These are phyloP conservation scores for Plectosphaerella sp. DNA, from an alignment of 2,329 filamentous ascomycete species.

Conservation along the genomic window DNA sequence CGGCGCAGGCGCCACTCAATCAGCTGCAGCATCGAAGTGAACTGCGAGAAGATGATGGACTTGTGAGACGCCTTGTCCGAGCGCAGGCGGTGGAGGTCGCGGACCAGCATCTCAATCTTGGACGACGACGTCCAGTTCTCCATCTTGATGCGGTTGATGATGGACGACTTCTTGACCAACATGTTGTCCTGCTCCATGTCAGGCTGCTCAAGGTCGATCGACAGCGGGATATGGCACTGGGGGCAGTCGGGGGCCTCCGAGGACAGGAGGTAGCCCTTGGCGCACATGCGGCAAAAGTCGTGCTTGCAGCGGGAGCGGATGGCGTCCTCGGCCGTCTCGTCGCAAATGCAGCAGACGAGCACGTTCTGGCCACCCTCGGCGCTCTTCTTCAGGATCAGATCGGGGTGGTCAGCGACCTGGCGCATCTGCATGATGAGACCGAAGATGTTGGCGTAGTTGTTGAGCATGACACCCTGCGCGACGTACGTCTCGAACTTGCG, in stretches of 20 bases:
- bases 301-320: conserved; percentile 90
- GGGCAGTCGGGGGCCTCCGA: conserved; percentile 79
- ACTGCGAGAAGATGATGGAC: conserved; percentile 96
- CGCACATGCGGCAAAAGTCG: conserved; percentile 52
- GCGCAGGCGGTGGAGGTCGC: conserved; percentile 86
- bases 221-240: conserved; percentile 82
- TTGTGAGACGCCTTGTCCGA: conserved; percentile 93
- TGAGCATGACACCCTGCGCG: conserved; percentile 85
- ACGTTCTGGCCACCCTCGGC: conserved; percentile 83
- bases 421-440: conserved; percentile 99
- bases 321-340: conserved; percentile 92
- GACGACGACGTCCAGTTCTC: conserved; percentile 97
- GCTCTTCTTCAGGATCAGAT: conserved; percentile 87
- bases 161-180: conserved; percentile 87
- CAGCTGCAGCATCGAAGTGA: conserved; percentile 94
- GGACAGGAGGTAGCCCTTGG: conserved; percentile 60
- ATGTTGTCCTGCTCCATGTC: conserved; percentile 90
- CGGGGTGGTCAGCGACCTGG: conserved; percentile 93
- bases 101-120: conserved; percentile 95
- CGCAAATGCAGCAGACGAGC: conserved; percentile 89
- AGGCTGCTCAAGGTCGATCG: conserved; percentile 90
- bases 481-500: conserved; percentile 96
- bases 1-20: conserved; percentile 95
- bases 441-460: conserved; percentile 99
- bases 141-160: conserved; percentile 99